These are phyloP conservation scores for Solanum clarkiae DNA, from an alignment of 257 asterid species.

Conservation along the genomic window DNA sequence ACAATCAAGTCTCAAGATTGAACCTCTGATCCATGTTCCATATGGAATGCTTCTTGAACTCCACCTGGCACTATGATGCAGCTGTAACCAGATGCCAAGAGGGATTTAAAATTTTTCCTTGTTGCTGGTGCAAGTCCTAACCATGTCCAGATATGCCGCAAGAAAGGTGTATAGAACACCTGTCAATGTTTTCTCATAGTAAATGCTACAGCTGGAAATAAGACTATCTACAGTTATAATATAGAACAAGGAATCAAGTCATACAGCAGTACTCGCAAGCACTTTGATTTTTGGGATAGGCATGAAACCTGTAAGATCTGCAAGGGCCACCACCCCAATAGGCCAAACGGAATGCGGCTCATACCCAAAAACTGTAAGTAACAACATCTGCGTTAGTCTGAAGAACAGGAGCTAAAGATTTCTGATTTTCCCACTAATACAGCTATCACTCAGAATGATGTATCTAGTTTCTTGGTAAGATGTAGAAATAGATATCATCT, in stretches of 20 bases:
- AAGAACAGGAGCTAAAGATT: background rate
- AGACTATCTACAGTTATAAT: background rate
- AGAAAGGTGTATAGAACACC: constrained; percentile 86
- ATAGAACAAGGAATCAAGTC: constrained; percentile 2
- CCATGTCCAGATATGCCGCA: constrained; percentile 98
- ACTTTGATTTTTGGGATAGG: constrained; percentile 66
- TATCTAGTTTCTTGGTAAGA: background rate
- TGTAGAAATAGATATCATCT: background rate
- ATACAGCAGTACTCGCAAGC: constrained; percentile 94
- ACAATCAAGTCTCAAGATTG: background rate
- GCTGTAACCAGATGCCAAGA: constrained; percentile 73
- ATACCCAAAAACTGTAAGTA: constrained; percentile 74
- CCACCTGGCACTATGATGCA: constrained; percentile 95
- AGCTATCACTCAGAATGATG: background rate
- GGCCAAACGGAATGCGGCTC: constrained; percentile 99
- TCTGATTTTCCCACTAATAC: background rate
- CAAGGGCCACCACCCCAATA: constrained; percentile 71
- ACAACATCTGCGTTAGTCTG: background rate
- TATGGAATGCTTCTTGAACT: constrained; percentile 63
- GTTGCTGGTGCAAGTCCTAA: constrained; percentile 78
- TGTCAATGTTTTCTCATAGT: constrained; percentile 15
- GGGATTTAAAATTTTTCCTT: constrained; percentile 49
- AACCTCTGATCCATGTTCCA: constrained; percentile 94
- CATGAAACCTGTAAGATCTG: constrained; percentile 80
- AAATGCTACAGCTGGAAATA: background rate